phyloP scores from a whole-genome alignment of 1,139 yeast species.

The Lodderomyces beijingensis region DNA sequence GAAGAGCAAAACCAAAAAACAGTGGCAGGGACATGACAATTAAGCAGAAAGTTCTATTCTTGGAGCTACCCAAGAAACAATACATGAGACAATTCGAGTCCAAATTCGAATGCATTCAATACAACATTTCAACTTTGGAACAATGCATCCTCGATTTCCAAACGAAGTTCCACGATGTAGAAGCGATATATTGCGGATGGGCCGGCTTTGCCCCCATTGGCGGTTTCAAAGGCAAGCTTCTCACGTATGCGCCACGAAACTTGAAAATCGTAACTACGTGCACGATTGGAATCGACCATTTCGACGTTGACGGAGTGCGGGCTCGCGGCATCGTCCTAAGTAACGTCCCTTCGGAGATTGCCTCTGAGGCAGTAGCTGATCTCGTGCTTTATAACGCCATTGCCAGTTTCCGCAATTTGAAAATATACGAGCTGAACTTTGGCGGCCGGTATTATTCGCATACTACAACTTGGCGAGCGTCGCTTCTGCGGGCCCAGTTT shows the following conservation, averaged over 20 bases:
- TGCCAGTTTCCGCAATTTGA: constrained; percentile 58
- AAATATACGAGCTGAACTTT: constrained; percentile 43
- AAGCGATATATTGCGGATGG: constrained; percentile 66
- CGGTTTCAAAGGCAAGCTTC: constrained; percentile 43
- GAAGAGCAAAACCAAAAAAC: no score
- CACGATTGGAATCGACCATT: constrained; percentile 67
- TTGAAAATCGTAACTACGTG: constrained; percentile 60
- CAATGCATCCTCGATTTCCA: constrained; percentile 37
- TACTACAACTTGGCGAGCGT: constrained; percentile 40
- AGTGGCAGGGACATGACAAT: no score
- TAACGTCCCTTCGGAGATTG: constrained; percentile 59
- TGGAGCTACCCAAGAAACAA: constrained; percentile 36
- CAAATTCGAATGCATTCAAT: constrained; percentile 41
- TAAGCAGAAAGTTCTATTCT: constrained; percentile 37
- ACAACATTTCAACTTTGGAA: constrained; percentile 37
- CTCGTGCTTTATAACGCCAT: constrained; percentile 58
- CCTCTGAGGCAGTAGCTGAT: constrained; percentile 77
- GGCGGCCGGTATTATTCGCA: constrained; percentile 21
- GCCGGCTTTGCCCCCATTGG: constrained; percentile 49
- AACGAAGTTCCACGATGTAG: constrained; percentile 34
- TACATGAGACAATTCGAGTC: constrained; percentile 23
- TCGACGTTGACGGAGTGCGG: constrained; percentile 41
- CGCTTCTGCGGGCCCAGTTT: constrained; percentile 32
- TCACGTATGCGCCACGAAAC: constrained; percentile 47
- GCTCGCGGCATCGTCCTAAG: constrained; percentile 51